Conservation (phyloP, 306 rosid species). For the Corylus americana region DNA sequence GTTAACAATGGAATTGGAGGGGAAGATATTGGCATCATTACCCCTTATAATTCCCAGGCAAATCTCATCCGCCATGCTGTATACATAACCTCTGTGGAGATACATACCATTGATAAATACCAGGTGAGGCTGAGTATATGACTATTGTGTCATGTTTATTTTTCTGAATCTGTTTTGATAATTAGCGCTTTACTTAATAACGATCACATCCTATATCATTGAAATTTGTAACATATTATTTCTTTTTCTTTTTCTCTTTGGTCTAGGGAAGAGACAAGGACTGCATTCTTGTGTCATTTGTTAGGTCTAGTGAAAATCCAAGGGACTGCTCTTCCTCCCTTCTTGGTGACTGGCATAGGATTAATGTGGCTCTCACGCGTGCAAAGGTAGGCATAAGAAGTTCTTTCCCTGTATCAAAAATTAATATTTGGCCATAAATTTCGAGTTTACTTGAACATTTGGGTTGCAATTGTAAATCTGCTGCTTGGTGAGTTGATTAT, state of each 20-base stretch:
- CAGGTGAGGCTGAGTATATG: slow-evolving; percentile 52
- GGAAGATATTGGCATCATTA: slow-evolving; percentile 80
- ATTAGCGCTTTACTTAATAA: background rate
- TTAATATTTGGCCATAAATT: background rate
- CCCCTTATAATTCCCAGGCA: slow-evolving; percentile 97
- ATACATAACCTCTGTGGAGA: slow-evolving; percentile 64
- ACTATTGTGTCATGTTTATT: background rate
- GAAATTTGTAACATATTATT: background rate
- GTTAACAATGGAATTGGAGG: slow-evolving; percentile 66
- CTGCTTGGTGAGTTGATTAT: background rate
- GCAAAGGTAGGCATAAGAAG: slow-evolving; percentile 58
- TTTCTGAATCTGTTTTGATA: background rate
- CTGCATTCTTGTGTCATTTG: slow-evolving; percentile 85
- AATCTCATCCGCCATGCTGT: slow-evolving; percentile 60
- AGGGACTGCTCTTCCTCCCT: slow-evolving; percentile 63
- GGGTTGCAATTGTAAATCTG: background rate
- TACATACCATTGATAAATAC: slow-evolving; percentile 95
- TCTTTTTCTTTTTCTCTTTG: background rate
- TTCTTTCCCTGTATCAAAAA: background rate
- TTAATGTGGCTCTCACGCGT: slow-evolving; percentile 92
- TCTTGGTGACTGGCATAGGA: slow-evolving; percentile 97
- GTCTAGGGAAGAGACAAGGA: slow-evolving; percentile 94
- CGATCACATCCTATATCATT: background rate
- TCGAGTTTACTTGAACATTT: background rate
- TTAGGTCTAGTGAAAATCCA: slow-evolving; percentile 79